Conservation (phyloP, 768 basidiomycete species). For the Gloeostereum incarnatum region DNA sequence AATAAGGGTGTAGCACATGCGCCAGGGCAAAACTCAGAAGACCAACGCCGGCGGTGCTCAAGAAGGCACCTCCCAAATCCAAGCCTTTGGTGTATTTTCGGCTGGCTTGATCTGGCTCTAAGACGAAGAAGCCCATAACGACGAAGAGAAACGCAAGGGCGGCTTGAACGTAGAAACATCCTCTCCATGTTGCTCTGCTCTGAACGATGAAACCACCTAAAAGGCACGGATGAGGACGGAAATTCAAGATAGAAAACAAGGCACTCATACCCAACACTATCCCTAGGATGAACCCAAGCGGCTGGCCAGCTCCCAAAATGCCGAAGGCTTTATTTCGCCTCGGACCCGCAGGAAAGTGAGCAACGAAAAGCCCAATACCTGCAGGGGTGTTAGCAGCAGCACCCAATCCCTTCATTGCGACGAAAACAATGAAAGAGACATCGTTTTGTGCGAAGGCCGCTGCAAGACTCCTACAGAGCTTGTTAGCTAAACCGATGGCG, state of each 20-base stretch:
- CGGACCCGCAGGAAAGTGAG: conserved; percentile 15
- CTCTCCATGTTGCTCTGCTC: conserved; percentile 14
- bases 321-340: conserved; percentile 16
- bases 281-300: conserved; percentile 19
- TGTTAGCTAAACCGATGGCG: neutral
- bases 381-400: conserved; percentile 20
- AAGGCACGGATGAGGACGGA: neutral
- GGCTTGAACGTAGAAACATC: conserved; percentile 17
- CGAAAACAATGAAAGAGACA: conserved; percentile 13
- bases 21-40: conserved; percentile 18
- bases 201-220: conserved; percentile 15
- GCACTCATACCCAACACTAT: conserved; percentile 14
- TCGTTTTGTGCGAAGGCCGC: conserved; percentile 17
- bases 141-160: conserved; percentile 12
- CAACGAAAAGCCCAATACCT: conserved; percentile 12
- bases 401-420: conserved; percentile 16
- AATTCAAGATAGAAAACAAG: neutral
- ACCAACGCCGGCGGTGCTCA: conserved; percentile 17
- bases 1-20: conserved; percentile 8
- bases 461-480: conserved; percentile 15
- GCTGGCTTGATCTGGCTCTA: conserved; percentile 6
- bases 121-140: conserved; percentile 10
- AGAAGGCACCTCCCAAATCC: conserved; percentile 18
- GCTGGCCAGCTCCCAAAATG: conserved; percentile 18
- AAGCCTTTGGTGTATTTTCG: conserved; percentile 16